Evolutionary conservation across 306 rosid genomes (phyloP).

Genomic region (Cyclanthera cordifolia): DNA sequence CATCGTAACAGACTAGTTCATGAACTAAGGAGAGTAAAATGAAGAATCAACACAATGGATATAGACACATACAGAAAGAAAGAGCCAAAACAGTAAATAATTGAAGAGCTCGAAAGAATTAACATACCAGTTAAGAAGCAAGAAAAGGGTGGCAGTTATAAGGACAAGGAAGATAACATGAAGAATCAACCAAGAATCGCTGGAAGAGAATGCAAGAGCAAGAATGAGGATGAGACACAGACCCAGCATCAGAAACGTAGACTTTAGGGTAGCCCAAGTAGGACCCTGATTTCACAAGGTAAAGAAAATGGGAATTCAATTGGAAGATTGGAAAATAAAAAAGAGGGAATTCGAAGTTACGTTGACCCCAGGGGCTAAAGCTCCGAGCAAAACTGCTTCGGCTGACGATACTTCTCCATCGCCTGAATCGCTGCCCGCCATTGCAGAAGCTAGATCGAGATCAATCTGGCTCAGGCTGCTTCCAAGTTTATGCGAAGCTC

Average conservation of each 20-base stretch:
- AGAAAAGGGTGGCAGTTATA: conserved; percentile 54
- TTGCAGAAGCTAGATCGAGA: conserved; percentile 11
- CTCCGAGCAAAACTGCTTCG: conserved; percentile 69
- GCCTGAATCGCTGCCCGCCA: conserved; percentile 31
- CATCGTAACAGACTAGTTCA: neutral
- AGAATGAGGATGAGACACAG: conserved; percentile 60
- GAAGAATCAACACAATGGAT: neutral
- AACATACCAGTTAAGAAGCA: conserved; percentile 75
- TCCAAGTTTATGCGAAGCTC: no score
- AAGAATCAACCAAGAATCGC: conserved; percentile 64
- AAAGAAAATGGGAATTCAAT: neutral
- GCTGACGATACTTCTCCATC: conserved; percentile 53
- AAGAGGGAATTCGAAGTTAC: conserved; percentile 24
- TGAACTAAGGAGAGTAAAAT: neutral
- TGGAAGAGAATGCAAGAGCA: conserved; percentile 73
- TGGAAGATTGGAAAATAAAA: neutral
- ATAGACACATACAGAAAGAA: neutral
- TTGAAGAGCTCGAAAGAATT: neutral
- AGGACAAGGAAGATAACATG: conserved; percentile 69
- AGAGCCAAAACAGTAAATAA: neutral
- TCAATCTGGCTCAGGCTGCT: neutral
- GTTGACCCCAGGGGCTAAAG: conserved; percentile 84
- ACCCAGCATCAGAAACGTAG: conserved; percentile 61
- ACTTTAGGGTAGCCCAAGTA: conserved; percentile 67
- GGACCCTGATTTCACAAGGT: conserved; percentile 42